Percentiles rank a stretch among this genome's conserved stretches.
These are phyloP conservation scores for Saccharomyces jurei DNA, from an alignment of 805 yeast species.

Conservation along the genomic window DNA sequence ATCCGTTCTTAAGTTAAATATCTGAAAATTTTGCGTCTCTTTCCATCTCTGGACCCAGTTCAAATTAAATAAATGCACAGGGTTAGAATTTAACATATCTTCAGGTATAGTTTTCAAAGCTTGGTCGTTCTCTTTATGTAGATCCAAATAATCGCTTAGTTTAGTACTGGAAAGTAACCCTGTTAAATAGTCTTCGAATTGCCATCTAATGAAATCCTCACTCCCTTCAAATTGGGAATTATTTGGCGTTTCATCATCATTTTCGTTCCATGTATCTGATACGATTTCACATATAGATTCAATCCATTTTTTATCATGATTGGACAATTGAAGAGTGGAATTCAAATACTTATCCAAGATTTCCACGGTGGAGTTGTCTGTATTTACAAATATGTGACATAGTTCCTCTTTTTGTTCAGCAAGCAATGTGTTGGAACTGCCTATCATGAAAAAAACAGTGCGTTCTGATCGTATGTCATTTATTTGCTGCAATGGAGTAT, in stretches of 20 bases:
- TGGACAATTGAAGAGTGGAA: conserved; percentile 40
- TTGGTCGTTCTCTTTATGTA: conserved; percentile 31
- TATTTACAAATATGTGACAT: conserved; percentile 66
- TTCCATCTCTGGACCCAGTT: conserved; percentile 48
- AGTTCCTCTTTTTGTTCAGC: conserved; percentile 52
- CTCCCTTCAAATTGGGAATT: conserved; percentile 53
- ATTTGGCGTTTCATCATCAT: conserved; percentile 34
- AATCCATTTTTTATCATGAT: conserved; percentile 69
- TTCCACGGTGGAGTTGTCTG: conserved; percentile 46
- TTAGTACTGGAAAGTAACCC: conserved; percentile 69
- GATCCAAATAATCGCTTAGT: conserved; percentile 47
- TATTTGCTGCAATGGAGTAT: conserved; percentile 87
- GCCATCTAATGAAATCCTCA: conserved; percentile 82
- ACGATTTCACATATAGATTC: conserved; percentile 48
- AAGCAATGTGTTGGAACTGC: conserved; percentile 80
- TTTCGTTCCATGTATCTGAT: conserved; percentile 34
- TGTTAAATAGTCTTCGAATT: conserved; percentile 82
- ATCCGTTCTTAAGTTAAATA: conserved; percentile 53
- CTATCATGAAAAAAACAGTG: conserved; percentile 63
- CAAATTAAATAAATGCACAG: conserved; percentile 36
- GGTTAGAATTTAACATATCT: conserved; percentile 26
- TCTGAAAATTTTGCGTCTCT: conserved; percentile 43
- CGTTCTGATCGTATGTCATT: conserved; percentile 54
- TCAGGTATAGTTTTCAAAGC: conserved; percentile 29
- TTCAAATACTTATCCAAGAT: conserved; percentile 36